Base-by-base conservation (phyloP, 371 early-diverging fungal species). In the Rhizopus microsporus region DNA sequence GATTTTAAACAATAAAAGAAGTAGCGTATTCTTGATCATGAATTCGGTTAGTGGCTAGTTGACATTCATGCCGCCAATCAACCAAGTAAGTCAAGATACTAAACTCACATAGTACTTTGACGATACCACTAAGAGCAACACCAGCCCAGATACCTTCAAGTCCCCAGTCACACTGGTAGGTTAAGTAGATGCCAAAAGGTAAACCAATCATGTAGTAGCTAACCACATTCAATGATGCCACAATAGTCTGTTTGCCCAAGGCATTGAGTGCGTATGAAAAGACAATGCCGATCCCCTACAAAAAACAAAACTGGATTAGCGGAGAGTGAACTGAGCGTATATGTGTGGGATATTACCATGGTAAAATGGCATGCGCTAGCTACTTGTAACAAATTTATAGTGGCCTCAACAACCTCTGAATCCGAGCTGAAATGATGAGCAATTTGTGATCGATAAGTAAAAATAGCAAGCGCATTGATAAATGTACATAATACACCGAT, bases 301-400 rank as follows among this genome's bases (percentile, higher is more conserved):
- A 23, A 23, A 23, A 23, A 23, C 2, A 23, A 23, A 23, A 23
- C 23, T 23, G 2, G 0, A 2, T 23, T 23, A 23, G 17, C 23
- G 23, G 23, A 23, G 23, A 23, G 23, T 23, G 23, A 23, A 23
- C 23, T 23, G 23, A 5, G 33, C 16, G 35, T 43, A 13, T 43
- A 35, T 49, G 17, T 12, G 8, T 46, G 2, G 39, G 15, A 34
- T 47, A 57, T 17, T 65, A 75, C 71, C 40, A 65, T 39, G 5
- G 78, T 86, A 64, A 91, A 72, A 42, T 92, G 93, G 44, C 87
- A 86, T 16, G 89, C 70, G 46, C 91, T 88, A 38, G 88, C 93
- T 45, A 91, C 84, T 6, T 86, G 87, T 57, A 89, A 69, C 12
- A 91, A 61, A 34, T 89, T 89, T 44, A 59, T 56, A 2, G 66